These are phyloP conservation scores for Sporothrix protearum DNA, from an alignment of 2,329 filamentous ascomycete species.

Conservation along the genomic window DNA sequence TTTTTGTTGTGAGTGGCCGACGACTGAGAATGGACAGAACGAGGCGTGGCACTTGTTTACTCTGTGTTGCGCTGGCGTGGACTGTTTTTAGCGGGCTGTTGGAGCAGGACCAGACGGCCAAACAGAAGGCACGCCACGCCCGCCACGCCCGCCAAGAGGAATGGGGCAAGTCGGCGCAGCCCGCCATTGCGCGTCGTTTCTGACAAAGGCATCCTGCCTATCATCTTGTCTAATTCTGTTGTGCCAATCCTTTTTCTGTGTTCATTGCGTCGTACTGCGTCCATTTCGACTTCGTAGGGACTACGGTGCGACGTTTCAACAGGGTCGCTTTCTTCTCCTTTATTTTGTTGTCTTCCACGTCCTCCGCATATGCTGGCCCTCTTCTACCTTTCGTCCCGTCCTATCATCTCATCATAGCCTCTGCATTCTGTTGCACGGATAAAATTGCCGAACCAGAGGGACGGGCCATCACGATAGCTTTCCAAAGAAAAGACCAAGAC, in stretches of 20 bases:
- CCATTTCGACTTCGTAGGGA: too few relatives aligned
- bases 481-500: not conserved
- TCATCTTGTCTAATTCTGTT: not conserved
- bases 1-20: not conserved
- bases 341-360: not conserved
- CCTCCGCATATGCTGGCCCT: not conserved
- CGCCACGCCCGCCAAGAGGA: not conserved
- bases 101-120: too few relatives aligned
- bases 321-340: not conserved
- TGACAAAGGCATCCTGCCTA: not conserved
- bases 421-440: slow-evolving; percentile 12
- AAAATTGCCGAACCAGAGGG: slow-evolving; percentile 8
- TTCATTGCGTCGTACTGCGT: too few relatives aligned
- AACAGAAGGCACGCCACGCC: not conserved
- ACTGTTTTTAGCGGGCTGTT: not conserved
- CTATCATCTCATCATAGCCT: slow-evolving; percentile 7
- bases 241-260: not conserved
- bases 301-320: slow-evolving; percentile 19
- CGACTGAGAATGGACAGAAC: not conserved
- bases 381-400: not conserved
- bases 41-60: not conserved
- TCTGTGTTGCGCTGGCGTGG: not conserved
- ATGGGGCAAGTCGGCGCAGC: slow-evolving; percentile 11
- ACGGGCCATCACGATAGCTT: not conserved
- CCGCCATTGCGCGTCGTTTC: slow-evolving; percentile 10